Percentiles rank a stretch among this genome's conserved stretches.
Conservation (phyloP, 2,329 filamentous ascomycete genomes). For the Trichoderma sp. region DNA sequence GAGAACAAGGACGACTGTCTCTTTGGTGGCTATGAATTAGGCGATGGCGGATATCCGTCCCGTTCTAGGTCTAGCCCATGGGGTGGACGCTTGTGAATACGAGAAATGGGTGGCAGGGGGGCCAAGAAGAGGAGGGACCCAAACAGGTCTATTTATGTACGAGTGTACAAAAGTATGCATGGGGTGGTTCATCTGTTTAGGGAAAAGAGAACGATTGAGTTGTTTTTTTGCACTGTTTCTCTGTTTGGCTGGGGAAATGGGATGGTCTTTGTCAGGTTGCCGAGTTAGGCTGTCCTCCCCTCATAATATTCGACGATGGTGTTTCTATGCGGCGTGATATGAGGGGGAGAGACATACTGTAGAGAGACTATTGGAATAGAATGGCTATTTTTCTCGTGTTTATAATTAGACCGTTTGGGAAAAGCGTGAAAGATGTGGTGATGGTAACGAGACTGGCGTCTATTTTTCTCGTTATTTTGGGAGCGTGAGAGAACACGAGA, state of each 20-base stretch:
- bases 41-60: constrained; percentile 11
- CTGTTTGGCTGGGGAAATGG: neutral
- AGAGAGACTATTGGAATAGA: neutral
- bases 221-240: neutral
- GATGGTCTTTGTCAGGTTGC: neutral
- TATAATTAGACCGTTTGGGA: neutral
- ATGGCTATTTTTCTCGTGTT: neutral
- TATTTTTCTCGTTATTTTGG: neutral
- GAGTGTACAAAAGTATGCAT: neutral
- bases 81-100: constrained; percentile 14
- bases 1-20: neutral
- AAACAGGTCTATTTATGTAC: constrained; percentile 7
- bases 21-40: neutral
- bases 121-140: neutral
- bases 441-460: neutral
- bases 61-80: constrained; percentile 14
- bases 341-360: neutral
- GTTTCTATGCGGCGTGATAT: neutral
- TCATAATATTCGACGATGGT: neutral
- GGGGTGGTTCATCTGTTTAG: neutral
- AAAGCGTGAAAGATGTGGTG: neutral
- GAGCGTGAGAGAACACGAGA: neutral
- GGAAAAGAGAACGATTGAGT: neutral
- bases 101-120: constrained; percentile 14
- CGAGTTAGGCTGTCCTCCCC: neutral